Percentiles rank a stretch among this genome's conserved stretches.
phyloP scores from a whole-genome alignment of 129 eudicot species.

The Saposhnikovia divaricata region DNA sequence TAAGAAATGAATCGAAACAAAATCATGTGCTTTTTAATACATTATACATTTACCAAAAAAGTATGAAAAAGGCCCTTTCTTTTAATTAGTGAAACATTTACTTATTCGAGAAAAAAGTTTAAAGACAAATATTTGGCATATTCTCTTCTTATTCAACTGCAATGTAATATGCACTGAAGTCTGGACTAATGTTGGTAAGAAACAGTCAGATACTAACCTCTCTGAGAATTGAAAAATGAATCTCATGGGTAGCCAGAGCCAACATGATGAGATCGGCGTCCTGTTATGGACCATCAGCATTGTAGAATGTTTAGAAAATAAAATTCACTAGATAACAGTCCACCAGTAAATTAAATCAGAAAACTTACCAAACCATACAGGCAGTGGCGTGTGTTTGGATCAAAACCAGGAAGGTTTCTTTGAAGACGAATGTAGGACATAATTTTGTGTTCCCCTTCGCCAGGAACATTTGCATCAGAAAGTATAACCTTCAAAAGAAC shows the following conservation, averaged over 20 bases:
- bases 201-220: slow-evolving; percentile 5
- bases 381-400: slow-evolving; percentile 95
- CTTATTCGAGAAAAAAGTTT: neutral
- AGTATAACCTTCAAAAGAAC: slow-evolving; percentile 65
- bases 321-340: neutral
- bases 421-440: slow-evolving; percentile 96
- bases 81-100: neutral
- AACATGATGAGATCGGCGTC: slow-evolving; percentile 12
- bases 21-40: neutral
- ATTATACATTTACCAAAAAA: neutral
- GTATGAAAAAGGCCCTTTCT: neutral
- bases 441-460: slow-evolving; percentile 97
- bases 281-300: neutral
- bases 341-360: neutral
- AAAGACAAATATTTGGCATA: neutral
- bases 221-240: slow-evolving; percentile 13
- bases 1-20: neutral
- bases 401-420: slow-evolving; percentile 81
- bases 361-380: slow-evolving; percentile 91
- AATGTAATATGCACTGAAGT: too few species aligned
- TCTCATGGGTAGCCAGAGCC: slow-evolving; percentile 11
- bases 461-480: slow-evolving; percentile 98
- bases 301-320: neutral
- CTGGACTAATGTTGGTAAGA: neutral
- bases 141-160: neutral